Evolutionary conservation across 129 eudicot genomes (phyloP).

Genomic region (Helichrysum umbraculigerum): DNA sequence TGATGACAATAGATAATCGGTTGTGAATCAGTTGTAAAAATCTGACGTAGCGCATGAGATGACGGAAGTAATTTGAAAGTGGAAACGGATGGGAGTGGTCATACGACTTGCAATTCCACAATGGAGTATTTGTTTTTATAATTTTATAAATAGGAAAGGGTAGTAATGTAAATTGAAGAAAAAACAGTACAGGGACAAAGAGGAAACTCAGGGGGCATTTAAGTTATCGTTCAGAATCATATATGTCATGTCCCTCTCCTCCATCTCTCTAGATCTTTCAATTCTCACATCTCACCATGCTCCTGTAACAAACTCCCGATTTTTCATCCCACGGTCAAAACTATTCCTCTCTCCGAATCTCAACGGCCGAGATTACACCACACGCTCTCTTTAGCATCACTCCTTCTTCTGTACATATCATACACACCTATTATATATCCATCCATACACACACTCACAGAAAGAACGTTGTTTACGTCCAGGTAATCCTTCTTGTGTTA

Average conservation of each 20-base stretch:
- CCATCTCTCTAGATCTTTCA: conserved; percentile 21
- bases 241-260: conserved; percentile 43
- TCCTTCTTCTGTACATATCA: not conserved
- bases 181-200: conserved; percentile 47
- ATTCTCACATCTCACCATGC: not conserved
- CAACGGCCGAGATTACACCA: conserved; percentile 25
- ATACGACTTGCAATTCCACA: too few species aligned
- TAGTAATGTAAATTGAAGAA: conserved; percentile 24
- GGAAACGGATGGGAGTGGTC: too few species aligned
- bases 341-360: conserved; percentile 27
- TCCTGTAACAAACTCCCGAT: conserved; percentile 37
- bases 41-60: too few species aligned
- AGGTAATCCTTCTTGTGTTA: conserved; percentile 23
- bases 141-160: conserved; percentile 9
- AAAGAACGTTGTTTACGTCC: conserved; percentile 20
- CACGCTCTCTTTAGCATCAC: conserved; percentile 21
- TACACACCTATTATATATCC: not conserved
- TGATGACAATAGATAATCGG: too few species aligned
- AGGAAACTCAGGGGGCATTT: conserved; percentile 53
- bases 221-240: conserved; percentile 42
- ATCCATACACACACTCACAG: not conserved
- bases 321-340: conserved; percentile 38
- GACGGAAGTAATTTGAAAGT: too few species aligned
- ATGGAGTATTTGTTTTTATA: too few species aligned
- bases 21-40: too few species aligned